These are phyloP conservation scores for Bremia lactucae DNA, from an alignment of 352 stramenopile genomes.

Conservation along the genomic window DNA sequence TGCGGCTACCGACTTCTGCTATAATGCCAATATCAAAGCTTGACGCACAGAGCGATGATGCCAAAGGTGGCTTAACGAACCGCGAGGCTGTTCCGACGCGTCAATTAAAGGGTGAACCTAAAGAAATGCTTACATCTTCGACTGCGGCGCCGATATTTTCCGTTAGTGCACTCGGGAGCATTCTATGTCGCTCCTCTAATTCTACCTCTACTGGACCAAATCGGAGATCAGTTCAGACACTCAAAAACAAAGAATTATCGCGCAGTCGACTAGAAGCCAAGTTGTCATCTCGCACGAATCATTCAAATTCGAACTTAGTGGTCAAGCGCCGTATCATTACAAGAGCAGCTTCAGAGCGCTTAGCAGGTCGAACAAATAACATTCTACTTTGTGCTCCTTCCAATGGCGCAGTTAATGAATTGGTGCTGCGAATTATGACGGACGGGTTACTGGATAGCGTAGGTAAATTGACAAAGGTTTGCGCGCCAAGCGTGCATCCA, in stretches of 20 bases:
- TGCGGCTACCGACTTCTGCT: conserved; percentile 41
- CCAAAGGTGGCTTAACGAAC: conserved; percentile 29
- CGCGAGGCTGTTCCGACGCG: conserved; percentile 37
- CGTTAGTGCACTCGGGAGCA: conserved; percentile 41
- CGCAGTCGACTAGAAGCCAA: conserved; percentile 64
- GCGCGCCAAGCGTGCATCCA: conserved; percentile 56
- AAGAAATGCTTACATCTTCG: conserved; percentile 3
- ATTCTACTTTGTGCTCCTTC: conserved; percentile 83
- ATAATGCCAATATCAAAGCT: conserved; percentile 25
- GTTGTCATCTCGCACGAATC: conserved; percentile 23
- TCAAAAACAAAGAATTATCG: conserved; percentile 45
- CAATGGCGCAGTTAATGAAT: conserved; percentile 85
- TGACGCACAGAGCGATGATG: conserved; percentile 5
- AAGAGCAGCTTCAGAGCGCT: conserved; percentile 18
- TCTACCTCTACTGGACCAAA: conserved; percentile 16
- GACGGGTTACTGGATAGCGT: conserved; percentile 64
- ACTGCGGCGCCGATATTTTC: conserved; percentile 32
- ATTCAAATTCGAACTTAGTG: conserved; percentile 24
- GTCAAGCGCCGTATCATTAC: conserved; percentile 40
- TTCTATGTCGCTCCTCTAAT: conserved; percentile 41
- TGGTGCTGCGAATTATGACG: conserved; percentile 80
- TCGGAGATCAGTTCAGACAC: conserved; percentile 45
- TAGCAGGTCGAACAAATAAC: conserved; percentile 33
- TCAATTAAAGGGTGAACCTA: conserved; percentile 7
- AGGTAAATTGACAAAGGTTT: conserved; percentile 42